Evolutionary conservation across 2,329 filamentous ascomycete genomes (phyloP), one percentile per base, ranked within the genome.

Genomic region (Colletotrichum sojae): DNA sequence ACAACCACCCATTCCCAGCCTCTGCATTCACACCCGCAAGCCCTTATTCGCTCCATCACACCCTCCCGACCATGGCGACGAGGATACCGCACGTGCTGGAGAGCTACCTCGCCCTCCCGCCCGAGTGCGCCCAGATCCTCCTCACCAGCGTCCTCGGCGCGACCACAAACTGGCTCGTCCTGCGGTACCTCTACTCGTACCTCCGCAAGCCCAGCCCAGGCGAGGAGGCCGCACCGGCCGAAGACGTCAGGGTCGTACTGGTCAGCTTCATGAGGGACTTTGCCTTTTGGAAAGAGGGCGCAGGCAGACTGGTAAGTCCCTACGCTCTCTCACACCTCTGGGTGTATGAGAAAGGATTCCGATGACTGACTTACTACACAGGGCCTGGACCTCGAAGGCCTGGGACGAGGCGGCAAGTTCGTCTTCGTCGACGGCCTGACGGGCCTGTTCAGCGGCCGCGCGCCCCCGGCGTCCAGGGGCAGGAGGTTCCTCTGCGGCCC

Each of bases 211-310:
- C 59, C 18, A 51, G 10, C 31, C 31, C 56, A 56, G 56, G 57
- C 58, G 22, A 39, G 2, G 58, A 72, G 15, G 63, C 63, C 4
- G 27, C 57, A 8, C 40, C 56, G 6, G 67, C 69, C 18, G 76
- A 76, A 12, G 80, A 81, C 51, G 80, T 79, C 27, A 86, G 83
- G 57, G 87, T 98, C 1, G 84, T 97, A 3, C 84, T 98, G 3
- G 90, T 96, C 67, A 97, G 93, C 82, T 97, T 96, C 80, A 82
- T 97, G 80, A 87, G 93, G 69, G 92, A 95, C 74, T 88, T 87
- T 71, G 83, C 87, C 1, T 97, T 97, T 77, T 98, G 94, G 94
- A 90, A 84, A 71, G 88, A 91, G 3, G 91, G 93, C 57, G 87
- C 86, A 2, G 86, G 89, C 61, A 91, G 91, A 78, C 79, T 94